phyloP scores from a whole-genome alignment of 768 basidiomycete genomes.

The Wakefieldia striispora region DNA sequence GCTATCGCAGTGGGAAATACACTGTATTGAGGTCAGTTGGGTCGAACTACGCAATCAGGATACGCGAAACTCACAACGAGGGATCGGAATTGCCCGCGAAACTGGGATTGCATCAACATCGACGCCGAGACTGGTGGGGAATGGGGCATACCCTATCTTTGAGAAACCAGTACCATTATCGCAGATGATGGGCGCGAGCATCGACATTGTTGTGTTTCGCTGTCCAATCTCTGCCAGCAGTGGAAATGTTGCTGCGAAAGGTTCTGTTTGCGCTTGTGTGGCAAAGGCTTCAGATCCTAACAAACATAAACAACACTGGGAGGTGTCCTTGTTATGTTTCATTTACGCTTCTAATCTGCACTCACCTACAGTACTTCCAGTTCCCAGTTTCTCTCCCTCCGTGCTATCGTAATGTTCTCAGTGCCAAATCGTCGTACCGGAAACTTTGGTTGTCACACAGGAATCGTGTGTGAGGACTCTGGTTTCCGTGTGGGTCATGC shows the following conservation, averaged over 20 bases:
- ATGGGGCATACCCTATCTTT: slow-evolving; percentile 80
- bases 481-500: no score
- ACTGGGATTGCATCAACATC: slow-evolving; percentile 40
- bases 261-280: slow-evolving; percentile 22
- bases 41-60: slow-evolving; percentile 3
- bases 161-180: slow-evolving; percentile 98
- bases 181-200: slow-evolving; percentile 92
- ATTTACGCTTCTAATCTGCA: background rate
- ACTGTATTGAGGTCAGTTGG: slow-evolving; percentile 36
- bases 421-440: no score
- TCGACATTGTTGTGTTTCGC: slow-evolving; percentile 53
- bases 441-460: no score
- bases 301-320: slow-evolving; percentile 17
- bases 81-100: slow-evolving; percentile 99
- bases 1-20: slow-evolving; percentile 99
- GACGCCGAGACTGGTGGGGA: background rate
- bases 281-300: slow-evolving; percentile 26
- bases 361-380: no score
- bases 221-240: slow-evolving; percentile 3
- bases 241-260: slow-evolving; percentile 14
- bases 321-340: no score
- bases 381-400: no score
- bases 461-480: no score
- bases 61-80: slow-evolving; percentile 70
- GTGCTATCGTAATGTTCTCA: no score